These are phyloP conservation scores for Trichoderma simmonsii DNA, from an alignment of 2,329 filamentous ascomycete species.

Conservation along the genomic window DNA sequence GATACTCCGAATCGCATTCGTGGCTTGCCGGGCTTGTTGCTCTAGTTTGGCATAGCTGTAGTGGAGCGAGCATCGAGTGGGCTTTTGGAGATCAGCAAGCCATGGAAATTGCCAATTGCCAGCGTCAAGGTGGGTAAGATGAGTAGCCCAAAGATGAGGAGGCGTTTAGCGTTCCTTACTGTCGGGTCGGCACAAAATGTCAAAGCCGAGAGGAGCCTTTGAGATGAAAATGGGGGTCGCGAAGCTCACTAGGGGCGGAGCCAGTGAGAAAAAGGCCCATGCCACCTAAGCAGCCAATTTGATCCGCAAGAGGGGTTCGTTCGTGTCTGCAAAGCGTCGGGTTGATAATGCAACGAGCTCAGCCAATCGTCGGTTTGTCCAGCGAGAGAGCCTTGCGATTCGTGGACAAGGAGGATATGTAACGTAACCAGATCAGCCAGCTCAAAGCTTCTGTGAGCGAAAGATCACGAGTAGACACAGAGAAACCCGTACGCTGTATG, in stretches of 20 bases:
- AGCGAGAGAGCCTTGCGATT: background rate
- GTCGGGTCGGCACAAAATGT: conserved; percentile 16
- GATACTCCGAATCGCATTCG: background rate
- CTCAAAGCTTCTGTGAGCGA: background rate
- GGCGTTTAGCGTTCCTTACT: conserved; percentile 16
- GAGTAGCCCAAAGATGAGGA: background rate
- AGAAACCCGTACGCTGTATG: background rate
- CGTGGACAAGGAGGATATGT: background rate
- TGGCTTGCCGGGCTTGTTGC: background rate
- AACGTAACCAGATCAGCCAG: background rate
- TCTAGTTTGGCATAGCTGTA: background rate
- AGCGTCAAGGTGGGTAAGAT: background rate
- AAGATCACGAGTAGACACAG: background rate
- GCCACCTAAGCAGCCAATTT: background rate
- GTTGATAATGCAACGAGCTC: background rate
- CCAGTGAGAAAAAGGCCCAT: background rate
- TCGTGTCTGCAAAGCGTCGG: background rate
- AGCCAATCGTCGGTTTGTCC: background rate
- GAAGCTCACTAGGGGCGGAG: background rate
- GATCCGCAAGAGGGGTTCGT: background rate
- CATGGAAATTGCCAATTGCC: background rate
- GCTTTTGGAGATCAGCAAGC: background rate
- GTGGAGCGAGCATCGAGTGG: background rate
- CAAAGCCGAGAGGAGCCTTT: background rate
- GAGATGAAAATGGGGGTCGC: background rate